Evolutionary conservation across 23 red algal species (phyloP), one percentile per base, ranked within the genome.

Genomic region (Gracilaria gracilis): DNA sequence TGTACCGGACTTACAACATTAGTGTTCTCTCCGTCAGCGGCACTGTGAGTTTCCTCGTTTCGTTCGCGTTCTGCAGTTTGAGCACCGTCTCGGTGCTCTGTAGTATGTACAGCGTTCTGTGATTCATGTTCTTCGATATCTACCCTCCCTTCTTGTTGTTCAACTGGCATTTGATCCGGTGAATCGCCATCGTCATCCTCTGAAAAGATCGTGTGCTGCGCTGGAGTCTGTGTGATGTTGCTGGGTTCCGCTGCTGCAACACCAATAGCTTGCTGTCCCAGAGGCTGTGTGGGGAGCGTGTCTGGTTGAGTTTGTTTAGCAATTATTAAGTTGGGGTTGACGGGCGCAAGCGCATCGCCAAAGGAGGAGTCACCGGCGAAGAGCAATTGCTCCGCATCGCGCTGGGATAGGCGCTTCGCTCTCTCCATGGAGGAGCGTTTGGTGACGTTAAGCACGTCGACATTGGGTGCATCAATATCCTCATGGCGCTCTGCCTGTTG

Each of bases 361-460:
- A 73, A 73, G 33, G 38, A 2, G 21, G 9, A 20, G 67, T 73
- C 67, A 16, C 36, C 67, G 11, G 23, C 67, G 12, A 73, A 44
- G 9, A 73, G 34, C 67, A 73, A 20, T 37, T 73, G 67, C 33
- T 44, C 67, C 35, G 67, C 67, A 40, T 29, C 38, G 20, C 20
- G 33, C 21, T 44, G 35, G 38, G 33, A 17, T 44, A 20, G 4
- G 15, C 67, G 33, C 34, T n/a, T 23, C 13, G 31, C 67, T 16
- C 67, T 15, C 21, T 37, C 11, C 8, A 73, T 73, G 19, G 67
- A 42, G 9, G 67, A 73, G 28, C 67, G 67, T 21, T 73, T 73
- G 17, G 35, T 73, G 67, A 73, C 67, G 34, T 73, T 40, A 16
- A 73, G 35, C 33, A 73, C 67, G 35, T 73, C 67, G 38, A 73